Percentiles rank a stretch among this genome's conserved stretches.
These are phyloP conservation scores for Thamnidium elegans DNA, from an alignment of 192 early-diverging fungal genomes.

Conservation along the genomic window DNA sequence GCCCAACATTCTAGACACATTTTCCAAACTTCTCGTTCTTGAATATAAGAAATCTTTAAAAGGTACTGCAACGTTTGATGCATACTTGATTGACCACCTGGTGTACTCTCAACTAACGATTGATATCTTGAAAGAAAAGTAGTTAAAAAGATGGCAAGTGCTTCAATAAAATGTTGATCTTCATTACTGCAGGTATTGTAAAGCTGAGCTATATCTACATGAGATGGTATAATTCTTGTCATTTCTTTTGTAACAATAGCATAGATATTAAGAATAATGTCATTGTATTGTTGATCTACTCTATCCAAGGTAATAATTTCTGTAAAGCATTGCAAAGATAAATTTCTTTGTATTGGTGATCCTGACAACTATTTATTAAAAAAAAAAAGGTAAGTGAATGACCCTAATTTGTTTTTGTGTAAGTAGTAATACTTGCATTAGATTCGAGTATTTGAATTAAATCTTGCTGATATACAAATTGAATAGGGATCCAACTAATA, in stretches of 20 bases:
- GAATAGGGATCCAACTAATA: slow-evolving; percentile 22
- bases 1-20: slow-evolving; percentile 31
- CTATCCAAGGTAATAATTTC: slow-evolving; percentile 14
- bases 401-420: neutral
- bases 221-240: neutral
- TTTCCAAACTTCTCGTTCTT: slow-evolving; percentile 18
- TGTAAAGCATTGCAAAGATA: slow-evolving; percentile 17
- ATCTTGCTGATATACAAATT: slow-evolving; percentile 16
- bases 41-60: slow-evolving; percentile 5
- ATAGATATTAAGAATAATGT: neutral
- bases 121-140: slow-evolving; percentile 9
- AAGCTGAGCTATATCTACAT: neutral
- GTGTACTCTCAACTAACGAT: neutral
- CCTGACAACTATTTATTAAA: slow-evolving; percentile 1
- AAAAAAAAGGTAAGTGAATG: neutral
- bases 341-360: slow-evolving; percentile 4
- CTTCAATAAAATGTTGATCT: slow-evolving; percentile 18
- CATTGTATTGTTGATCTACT: neutral
- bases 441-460: slow-evolving; percentile 7
- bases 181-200: neutral
- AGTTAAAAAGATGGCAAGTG: slow-evolving; percentile 17
- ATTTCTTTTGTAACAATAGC: slow-evolving; percentile 6
- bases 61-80: slow-evolving; percentile 7
- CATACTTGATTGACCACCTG: neutral
- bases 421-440: slow-evolving; percentile 2